A percentile compares a stretch with the other conserved stretches of the same genome.
Conservation (phyloP, 2,329 filamentous ascomycete genomes). For the Stagonosporopsis chrysanthemi region DNA sequence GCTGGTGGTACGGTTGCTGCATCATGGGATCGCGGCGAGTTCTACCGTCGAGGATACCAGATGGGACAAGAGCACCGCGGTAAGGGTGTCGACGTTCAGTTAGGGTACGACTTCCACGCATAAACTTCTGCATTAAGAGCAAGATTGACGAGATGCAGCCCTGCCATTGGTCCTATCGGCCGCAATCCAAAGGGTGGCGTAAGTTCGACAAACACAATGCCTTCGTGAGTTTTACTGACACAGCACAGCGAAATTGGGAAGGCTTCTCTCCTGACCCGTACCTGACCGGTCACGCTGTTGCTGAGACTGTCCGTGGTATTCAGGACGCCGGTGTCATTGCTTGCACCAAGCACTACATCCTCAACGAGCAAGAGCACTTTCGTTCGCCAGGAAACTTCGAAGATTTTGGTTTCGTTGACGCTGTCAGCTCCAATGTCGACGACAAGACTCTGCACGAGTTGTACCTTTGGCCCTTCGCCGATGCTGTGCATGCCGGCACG, state of each 20-base stretch:
- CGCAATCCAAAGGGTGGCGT: slow-evolving; percentile 69
- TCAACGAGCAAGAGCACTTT: slow-evolving; percentile 69
- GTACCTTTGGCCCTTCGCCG: slow-evolving; percentile 67
- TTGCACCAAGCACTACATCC: slow-evolving; percentile 70
- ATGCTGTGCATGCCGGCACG: slow-evolving; percentile 59
- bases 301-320: slow-evolving; percentile 78
- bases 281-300: slow-evolving; percentile 74
- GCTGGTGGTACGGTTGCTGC: slow-evolving; percentile 80
- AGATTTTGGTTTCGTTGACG: slow-evolving; percentile 68
- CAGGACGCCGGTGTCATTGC: slow-evolving; percentile 84
- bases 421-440: slow-evolving; percentile 67
- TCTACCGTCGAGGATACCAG: slow-evolving; percentile 71
- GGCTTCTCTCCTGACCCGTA: slow-evolving; percentile 76
- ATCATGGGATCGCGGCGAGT: slow-evolving; percentile 79
- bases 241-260: slow-evolving; percentile 39
- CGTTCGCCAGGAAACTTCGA: slow-evolving; percentile 67
- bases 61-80: slow-evolving; percentile 78
- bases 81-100: slow-evolving; percentile 77
- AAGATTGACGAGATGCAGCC: slow-evolving; percentile 42
- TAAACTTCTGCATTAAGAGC: background rate
- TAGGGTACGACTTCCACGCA: slow-evolving; percentile 59
- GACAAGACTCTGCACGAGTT: slow-evolving; percentile 70
- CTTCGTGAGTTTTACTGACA: background rate
- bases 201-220: slow-evolving; percentile 31
- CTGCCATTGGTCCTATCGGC: slow-evolving; percentile 77